Conservation (phyloP, 768 basidiomycete genomes). For the Russula brevipes region DNA sequence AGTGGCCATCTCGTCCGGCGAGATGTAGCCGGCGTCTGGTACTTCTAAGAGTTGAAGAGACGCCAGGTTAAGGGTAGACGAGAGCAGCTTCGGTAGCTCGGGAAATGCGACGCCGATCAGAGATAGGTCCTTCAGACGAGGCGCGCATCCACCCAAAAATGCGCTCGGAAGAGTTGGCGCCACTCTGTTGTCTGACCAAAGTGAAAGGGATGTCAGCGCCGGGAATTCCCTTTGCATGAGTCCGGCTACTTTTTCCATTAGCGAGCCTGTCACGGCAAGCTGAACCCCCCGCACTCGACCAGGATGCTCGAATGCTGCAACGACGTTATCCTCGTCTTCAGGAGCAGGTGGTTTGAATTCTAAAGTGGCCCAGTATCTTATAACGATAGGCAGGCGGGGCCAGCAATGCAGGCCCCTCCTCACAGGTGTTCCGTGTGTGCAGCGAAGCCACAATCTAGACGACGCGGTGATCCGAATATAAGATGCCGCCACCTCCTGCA, state of each 20-base stretch:
- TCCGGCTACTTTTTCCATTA: background rate
- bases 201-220: background rate
- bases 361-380: background rate
- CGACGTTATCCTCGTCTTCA: background rate
- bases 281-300: background rate
- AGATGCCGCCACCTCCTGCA: constrained; percentile 2
- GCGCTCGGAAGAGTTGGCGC: background rate
- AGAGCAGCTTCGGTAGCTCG: background rate
- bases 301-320: background rate
- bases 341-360: background rate
- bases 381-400: background rate
- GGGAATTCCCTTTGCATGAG: background rate
- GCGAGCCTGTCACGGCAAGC: background rate
- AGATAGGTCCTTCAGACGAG: background rate
- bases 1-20: background rate
- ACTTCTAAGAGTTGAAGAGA: constrained; percentile 7
- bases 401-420: background rate
- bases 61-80: background rate
- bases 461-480: background rate
- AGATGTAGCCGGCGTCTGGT: background rate
- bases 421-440: background rate
- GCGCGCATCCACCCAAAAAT: background rate
- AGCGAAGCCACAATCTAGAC: background rate
- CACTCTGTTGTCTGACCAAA: background rate
- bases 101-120: background rate